Percentiles rank a stretch among this genome's conserved stretches.
Evolutionary conservation across 2,329 filamentous ascomycete genomes (phyloP).

Genomic region (Pseudogymnoascus destructans): DNA sequence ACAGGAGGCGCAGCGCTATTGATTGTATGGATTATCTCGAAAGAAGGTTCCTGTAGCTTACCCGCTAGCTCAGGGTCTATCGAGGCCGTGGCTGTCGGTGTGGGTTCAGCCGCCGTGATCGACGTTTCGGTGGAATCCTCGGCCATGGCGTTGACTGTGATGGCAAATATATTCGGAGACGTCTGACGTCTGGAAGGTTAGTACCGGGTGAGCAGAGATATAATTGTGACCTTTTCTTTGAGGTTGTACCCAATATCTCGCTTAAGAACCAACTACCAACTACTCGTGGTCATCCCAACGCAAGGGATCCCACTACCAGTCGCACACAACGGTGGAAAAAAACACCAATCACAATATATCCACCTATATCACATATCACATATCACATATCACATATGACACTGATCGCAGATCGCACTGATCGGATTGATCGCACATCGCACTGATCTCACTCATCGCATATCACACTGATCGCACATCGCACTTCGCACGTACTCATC

Average conservation of each 20-base stretch:
- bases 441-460: no score
- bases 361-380: constrained; percentile 1
- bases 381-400: constrained; percentile 8
- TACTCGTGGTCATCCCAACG: neutral
- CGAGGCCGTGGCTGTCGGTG: neutral
- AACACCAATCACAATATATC: constrained; percentile 8
- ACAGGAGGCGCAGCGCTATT: neutral
- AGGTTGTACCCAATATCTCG: neutral
- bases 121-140: neutral
- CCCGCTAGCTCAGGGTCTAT: neutral
- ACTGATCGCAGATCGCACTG: neutral
- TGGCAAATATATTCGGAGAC: neutral
- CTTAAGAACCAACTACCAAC: neutral
- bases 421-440: neutral
- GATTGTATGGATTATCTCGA: neutral
- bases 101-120: neutral
- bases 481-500: no score
- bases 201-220: neutral
- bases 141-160: neutral
- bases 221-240: neutral
- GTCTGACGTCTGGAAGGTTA: neutral
- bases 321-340: neutral
- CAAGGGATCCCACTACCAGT: constrained; percentile 14
- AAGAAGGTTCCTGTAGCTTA: neutral
- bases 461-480: neutral